Conservation (phyloP, 352 stramenopile genomes). For the Phytophthora podocarpi region DNA sequence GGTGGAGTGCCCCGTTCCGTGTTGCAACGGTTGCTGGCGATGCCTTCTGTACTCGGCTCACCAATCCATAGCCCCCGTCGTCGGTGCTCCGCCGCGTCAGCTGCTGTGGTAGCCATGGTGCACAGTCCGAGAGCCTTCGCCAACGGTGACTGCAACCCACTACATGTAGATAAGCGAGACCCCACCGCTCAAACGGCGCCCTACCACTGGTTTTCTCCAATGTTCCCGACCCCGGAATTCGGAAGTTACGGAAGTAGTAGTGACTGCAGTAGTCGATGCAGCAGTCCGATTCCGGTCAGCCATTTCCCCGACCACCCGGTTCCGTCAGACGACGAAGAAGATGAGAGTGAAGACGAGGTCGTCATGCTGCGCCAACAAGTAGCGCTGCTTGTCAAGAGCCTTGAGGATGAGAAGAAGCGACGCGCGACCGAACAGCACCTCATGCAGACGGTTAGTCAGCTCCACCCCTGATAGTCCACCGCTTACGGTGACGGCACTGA, state of each 20-base stretch:
- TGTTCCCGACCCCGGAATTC: conserved; percentile 23
- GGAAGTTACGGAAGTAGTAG: conserved; percentile 34
- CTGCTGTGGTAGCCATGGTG: conserved; percentile 34
- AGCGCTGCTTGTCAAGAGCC: conserved; percentile 53
- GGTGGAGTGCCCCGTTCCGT: conserved; percentile 35
- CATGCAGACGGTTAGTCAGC: conserved; percentile 57
- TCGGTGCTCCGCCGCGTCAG: conserved; percentile 41
- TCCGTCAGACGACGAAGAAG: conserved; percentile 37
- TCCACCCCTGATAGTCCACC: neutral
- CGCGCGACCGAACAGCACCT: conserved; percentile 65
- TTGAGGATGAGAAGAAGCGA: conserved; percentile 75
- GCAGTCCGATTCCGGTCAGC: conserved; percentile 28
- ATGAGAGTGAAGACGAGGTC: conserved; percentile 42
- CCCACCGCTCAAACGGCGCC: conserved; percentile 25
- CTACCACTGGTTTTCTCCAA: conserved; percentile 27
- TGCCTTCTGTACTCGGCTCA: conserved; percentile 14
- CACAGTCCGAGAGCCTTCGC: conserved; percentile 39
- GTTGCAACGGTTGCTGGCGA: conserved; percentile 27
- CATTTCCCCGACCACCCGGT: conserved; percentile 26
- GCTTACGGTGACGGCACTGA: neutral
- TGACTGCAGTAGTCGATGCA: conserved; percentile 35
- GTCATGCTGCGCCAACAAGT: conserved; percentile 60
- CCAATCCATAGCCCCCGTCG: conserved; percentile 33
- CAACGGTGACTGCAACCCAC: conserved; percentile 19
- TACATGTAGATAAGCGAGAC: conserved; percentile 30